These are phyloP conservation scores for Striga asiatica DNA, from an alignment of 257 asterid species.

Conservation along the genomic window DNA sequence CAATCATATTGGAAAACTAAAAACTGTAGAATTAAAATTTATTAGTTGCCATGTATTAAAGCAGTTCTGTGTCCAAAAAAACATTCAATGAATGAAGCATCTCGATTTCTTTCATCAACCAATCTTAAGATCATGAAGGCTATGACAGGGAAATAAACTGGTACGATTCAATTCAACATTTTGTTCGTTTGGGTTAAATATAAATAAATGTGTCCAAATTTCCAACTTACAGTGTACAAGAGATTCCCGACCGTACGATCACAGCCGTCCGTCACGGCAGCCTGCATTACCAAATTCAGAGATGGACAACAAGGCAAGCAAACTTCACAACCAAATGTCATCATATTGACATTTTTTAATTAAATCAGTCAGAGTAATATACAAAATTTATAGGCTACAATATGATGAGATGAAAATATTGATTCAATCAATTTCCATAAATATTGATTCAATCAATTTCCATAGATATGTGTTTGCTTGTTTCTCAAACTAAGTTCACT, in stretches of 20 bases:
- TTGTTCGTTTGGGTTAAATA: background rate
- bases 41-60: background rate
- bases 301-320: background rate
- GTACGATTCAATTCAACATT: too few species aligned
- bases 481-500: too few species aligned
- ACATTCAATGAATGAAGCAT: background rate
- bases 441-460: too few species aligned
- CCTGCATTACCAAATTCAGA: conserved; percentile 37
- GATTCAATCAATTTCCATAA: too few species aligned
- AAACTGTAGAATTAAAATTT: background rate
- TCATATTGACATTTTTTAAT: background rate
- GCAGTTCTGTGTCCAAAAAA: background rate
- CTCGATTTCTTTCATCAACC: background rate
- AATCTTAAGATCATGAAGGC: background rate
- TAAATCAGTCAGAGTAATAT: background rate
- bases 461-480: too few species aligned
- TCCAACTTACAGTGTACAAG: conserved; percentile 56
- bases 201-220: background rate
- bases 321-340: background rate
- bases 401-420: too few species aligned
- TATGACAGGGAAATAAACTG: background rate
- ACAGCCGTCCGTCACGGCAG: conserved; percentile 64
- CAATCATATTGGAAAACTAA: background rate
- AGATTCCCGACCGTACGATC: conserved; percentile 76
- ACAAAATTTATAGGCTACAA: background rate